Conservation (phyloP, 2,329 filamentous ascomycete genomes). For the Ophiocordyceps unilateralis region DNA sequence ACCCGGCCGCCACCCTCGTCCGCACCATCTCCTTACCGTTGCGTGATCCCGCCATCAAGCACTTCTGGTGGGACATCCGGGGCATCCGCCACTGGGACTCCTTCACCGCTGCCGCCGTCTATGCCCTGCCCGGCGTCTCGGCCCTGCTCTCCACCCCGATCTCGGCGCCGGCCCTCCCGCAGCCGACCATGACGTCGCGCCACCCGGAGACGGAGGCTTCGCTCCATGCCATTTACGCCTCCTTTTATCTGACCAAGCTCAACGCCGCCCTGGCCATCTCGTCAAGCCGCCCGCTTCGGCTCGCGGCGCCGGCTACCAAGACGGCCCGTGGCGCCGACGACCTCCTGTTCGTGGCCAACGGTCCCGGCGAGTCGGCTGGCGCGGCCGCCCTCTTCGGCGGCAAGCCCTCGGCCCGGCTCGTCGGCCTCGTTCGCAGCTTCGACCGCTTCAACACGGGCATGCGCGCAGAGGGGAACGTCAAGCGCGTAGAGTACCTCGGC, state of each 20-base stretch:
- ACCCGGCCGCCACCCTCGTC: constrained; percentile 69
- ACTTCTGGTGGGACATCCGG: constrained; percentile 94
- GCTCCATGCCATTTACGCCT: constrained; percentile 58
- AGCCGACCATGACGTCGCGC: constrained; percentile 37
- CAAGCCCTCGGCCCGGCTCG: constrained; percentile 39
- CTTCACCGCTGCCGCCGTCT: constrained; percentile 59
- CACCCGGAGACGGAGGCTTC: constrained; percentile 64
- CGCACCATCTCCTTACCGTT: constrained; percentile 56
- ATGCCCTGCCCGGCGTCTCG: constrained; percentile 54
- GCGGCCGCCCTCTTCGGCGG: constrained; percentile 34
- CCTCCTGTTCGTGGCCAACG: constrained; percentile 48
- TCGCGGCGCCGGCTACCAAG: constrained; percentile 21
- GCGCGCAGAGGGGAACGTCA: constrained; percentile 69
- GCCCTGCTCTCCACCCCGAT: constrained; percentile 56
- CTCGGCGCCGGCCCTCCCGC: constrained; percentile 41
- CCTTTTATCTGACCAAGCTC: constrained; percentile 70
- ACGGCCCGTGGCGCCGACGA: constrained; percentile 23
- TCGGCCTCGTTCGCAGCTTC: constrained; percentile 80
- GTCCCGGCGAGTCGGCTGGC: constrained; percentile 35
- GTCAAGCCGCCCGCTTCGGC: constrained; percentile 44
- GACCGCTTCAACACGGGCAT: constrained; percentile 93
- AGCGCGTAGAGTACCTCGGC: constrained; percentile 76
- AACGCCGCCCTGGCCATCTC: constrained; percentile 70
- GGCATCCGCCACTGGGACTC: constrained; percentile 70
- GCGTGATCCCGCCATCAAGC: constrained; percentile 51